These are phyloP conservation scores for Sinapis alba DNA, from an alignment of 441 rosid genomes.

Conservation along the genomic window DNA sequence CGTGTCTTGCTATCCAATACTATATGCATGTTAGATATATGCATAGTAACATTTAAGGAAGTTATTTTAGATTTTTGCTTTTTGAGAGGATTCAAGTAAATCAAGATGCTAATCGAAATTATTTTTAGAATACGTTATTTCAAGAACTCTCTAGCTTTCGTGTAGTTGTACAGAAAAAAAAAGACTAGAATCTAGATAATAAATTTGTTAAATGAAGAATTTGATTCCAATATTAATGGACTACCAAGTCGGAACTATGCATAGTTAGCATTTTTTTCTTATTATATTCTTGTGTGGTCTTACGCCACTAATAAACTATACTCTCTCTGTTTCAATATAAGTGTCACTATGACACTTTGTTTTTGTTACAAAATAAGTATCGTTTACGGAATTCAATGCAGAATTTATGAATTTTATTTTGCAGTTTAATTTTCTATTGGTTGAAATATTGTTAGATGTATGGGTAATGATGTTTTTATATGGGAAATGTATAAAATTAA, in stretches of 20 bases:
- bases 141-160: neutral
- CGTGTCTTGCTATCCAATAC: neutral
- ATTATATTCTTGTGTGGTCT: constrained; percentile 30
- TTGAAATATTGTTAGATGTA: too few species aligned
- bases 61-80: neutral
- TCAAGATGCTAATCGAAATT: constrained; percentile 7
- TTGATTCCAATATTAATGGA: constrained; percentile 42
- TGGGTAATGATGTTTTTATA: too few species aligned
- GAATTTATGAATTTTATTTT: too few species aligned
- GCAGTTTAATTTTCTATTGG: too few species aligned
- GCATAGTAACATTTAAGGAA: neutral
- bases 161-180: constrained; percentile 23
- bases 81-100: neutral
- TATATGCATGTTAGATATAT: neutral
- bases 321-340: too few species aligned
- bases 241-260: constrained; percentile 26
- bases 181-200: constrained; percentile 28
- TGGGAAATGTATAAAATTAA: too few species aligned
- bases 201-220: constrained; percentile 29
- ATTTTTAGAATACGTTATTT: neutral
- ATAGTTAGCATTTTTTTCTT: constrained; percentile 24
- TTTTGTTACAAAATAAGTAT: too few species aligned
- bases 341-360: too few species aligned
- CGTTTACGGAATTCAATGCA: too few species aligned
- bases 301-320: constrained; percentile 28